A percentile compares a stretch with the other conserved stretches of the same genome.
phyloP scores from a whole-genome alignment of 495 filamentous ascomycete species.

The Xanthoparmelia taractica region DNA sequence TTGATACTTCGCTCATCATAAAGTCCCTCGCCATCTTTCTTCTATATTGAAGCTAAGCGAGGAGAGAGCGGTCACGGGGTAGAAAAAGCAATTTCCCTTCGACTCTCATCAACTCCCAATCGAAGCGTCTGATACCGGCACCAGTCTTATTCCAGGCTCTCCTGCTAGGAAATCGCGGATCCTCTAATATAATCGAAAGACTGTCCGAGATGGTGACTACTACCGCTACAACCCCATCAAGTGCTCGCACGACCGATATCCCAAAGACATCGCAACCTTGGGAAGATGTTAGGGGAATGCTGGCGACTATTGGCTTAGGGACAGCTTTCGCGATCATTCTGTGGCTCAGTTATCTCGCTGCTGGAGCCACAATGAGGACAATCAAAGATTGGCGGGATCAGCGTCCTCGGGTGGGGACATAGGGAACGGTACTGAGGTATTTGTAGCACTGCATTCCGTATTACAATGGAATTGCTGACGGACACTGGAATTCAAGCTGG shows the following conservation, averaged over 20 bases:
- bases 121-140: too few species aligned
- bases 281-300: neutral
- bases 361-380: neutral
- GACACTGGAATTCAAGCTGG: too few species aligned
- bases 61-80: too few species aligned
- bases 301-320: neutral
- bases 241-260: neutral
- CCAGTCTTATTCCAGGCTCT: too few species aligned
- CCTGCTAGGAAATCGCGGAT: neutral
- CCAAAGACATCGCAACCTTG: neutral
- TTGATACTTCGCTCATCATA: too few species aligned
- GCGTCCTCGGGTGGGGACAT: neutral
- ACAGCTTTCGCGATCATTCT: neutral
- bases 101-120: too few species aligned
- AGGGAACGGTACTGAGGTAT: too few species aligned
- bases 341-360: neutral
- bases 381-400: neutral
- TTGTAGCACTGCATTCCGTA: too few species aligned
- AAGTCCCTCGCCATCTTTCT: too few species aligned
- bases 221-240: neutral
- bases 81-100: too few species aligned
- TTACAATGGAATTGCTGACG: too few species aligned
- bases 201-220: neutral
- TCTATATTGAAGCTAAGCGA: too few species aligned
- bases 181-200: neutral